Evolutionary conservation across 2,329 filamentous ascomycete species (phyloP).

Genomic region (Pyrenophora tritici-repentis): DNA sequence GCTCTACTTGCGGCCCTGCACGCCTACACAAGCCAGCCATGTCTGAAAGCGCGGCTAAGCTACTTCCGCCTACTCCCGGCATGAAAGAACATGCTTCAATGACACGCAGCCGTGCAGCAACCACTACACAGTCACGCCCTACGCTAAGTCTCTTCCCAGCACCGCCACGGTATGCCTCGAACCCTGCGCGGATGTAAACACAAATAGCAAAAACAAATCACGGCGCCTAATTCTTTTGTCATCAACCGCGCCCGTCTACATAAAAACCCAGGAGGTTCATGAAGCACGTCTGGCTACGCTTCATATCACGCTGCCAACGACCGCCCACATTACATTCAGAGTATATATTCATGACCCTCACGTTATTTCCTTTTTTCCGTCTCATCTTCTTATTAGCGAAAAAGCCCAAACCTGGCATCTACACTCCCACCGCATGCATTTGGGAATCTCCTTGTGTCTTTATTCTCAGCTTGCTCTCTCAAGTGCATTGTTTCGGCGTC

Average conservation of each 20-base stretch:
- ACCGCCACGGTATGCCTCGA: slow-evolving; percentile 28
- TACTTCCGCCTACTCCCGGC: slow-evolving; percentile 21
- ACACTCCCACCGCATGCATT: background rate
- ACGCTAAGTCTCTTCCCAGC: slow-evolving; percentile 44
- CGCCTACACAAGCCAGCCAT: slow-evolving; percentile 40
- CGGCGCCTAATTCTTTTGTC: background rate
- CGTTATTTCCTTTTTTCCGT: slow-evolving; percentile 4
- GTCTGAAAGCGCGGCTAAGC: slow-evolving; percentile 42
- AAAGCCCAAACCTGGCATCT: slow-evolving; percentile 8
- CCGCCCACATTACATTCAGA: slow-evolving; percentile 12
- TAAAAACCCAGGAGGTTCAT: slow-evolving; percentile 10
- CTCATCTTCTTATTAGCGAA: background rate
- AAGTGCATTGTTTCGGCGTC: slow-evolving; percentile 7
- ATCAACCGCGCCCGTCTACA: background rate
- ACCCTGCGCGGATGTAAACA: slow-evolving; percentile 11
- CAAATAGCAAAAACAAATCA: background rate
- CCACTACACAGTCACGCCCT: slow-evolving; percentile 29
- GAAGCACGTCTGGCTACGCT: slow-evolving; percentile 18
- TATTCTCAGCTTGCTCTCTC: background rate
- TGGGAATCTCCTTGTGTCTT: slow-evolving; percentile 6
- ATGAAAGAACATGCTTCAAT: slow-evolving; percentile 13
- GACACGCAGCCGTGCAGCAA: slow-evolving; percentile 35
- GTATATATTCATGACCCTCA: slow-evolving; percentile 26
- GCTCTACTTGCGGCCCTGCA: slow-evolving; percentile 15
- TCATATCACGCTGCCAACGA: slow-evolving; percentile 14